These are phyloP conservation scores for Vachellia collinsii DNA, from an alignment of 306 rosid genomes.

Conservation along the genomic window DNA sequence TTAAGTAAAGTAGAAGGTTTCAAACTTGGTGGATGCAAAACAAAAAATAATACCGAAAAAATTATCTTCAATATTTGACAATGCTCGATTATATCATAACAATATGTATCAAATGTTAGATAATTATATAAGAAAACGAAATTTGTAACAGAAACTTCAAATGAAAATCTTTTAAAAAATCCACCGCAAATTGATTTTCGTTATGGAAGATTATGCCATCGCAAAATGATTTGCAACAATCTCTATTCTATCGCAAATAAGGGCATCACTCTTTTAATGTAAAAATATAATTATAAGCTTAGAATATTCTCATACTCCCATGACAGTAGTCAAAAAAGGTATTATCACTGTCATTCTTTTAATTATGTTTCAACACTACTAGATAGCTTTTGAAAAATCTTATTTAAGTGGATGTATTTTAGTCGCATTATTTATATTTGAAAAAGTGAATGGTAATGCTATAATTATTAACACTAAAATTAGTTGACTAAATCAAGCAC, in stretches of 20 bases:
- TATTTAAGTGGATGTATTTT: background rate
- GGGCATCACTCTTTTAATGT: background rate
- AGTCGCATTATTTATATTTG: background rate
- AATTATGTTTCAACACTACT: background rate
- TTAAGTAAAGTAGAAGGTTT: background rate
- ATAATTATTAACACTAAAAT: background rate
- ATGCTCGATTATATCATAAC: no score
- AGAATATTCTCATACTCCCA: background rate
- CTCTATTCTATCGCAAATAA: background rate
- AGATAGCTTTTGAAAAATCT: background rate
- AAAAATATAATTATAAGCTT: background rate
- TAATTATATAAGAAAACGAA: no score
- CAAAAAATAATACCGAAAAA: no score
- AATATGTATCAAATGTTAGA: no score
- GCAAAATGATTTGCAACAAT: background rate
- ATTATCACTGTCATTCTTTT: background rate
- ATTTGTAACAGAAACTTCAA: background rate
- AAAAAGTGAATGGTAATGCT: conserved; percentile 1
- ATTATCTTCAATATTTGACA: no score
- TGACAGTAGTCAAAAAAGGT: background rate
- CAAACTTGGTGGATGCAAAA: background rate
- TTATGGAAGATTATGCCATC: background rate
- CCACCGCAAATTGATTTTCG: background rate
- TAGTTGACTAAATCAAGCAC: background rate
- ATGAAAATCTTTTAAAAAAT: no score